Conservation (phyloP, 1,139 yeast species). For the Torulaspora pretoriensis region DNA sequence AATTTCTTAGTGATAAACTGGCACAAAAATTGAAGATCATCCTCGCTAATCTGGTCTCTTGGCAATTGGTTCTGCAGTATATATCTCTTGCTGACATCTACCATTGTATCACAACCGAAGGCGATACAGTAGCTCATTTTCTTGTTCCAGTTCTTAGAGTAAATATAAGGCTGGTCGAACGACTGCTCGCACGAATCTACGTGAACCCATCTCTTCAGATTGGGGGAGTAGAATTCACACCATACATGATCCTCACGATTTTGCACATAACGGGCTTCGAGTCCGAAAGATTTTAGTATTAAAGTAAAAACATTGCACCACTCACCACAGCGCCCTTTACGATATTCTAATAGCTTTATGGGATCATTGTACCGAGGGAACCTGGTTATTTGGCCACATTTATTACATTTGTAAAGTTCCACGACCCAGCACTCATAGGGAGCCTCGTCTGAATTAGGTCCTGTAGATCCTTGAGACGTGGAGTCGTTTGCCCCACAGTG, state of each 20-base stretch:
- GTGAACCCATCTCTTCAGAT: conserved; percentile 73
- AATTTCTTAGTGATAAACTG: conserved; percentile 40
- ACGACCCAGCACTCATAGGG: conserved; percentile 45
- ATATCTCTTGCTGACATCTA: conserved; percentile 69
- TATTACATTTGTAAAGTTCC: conserved; percentile 60
- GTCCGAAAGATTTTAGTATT: conserved; percentile 62
- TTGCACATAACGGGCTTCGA: conserved; percentile 70
- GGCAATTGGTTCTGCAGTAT: conserved; percentile 53
- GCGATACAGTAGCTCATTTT: conserved; percentile 85
- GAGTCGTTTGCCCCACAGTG: conserved; percentile 46
- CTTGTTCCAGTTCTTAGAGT: conserved; percentile 87
- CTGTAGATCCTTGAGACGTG: conserved; percentile 35
- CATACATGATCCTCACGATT: conserved; percentile 93
- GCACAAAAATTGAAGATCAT: conserved; percentile 41
- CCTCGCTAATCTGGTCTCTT: conserved; percentile 45
- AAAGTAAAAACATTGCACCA: conserved; percentile 86
- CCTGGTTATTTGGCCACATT: conserved; percentile 46
- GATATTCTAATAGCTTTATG: conserved; percentile 51
- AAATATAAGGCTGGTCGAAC: conserved; percentile 73
- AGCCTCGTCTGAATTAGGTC: conserved; percentile 44
- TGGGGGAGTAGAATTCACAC: conserved; percentile 78
- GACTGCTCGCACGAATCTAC: conserved; percentile 86
- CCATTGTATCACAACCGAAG: conserved; percentile 53
- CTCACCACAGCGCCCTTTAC: conserved; percentile 89
- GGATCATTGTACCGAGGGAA: conserved; percentile 80